Evolutionary conservation across 1,284 basidiomycete species (phyloP), one percentile per base, ranked within the genome.

Genomic region (Irpex rosettiformis): DNA sequence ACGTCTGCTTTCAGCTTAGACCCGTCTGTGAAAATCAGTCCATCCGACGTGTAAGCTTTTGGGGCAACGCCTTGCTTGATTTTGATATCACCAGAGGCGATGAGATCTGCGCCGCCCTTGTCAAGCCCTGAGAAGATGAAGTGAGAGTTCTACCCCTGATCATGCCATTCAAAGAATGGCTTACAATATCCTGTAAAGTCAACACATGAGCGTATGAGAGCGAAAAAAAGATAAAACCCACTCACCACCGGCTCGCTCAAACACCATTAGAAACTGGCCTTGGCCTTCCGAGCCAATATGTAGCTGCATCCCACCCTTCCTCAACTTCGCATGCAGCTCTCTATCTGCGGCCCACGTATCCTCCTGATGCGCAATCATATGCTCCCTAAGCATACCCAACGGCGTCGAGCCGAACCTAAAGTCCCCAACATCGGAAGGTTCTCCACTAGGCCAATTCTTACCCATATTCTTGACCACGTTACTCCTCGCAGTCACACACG

Each of bases 21-120:
- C 3, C 85, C 87, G 60, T 92, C 81, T 54, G 79, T 80, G 64
- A 92, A 90, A 18, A 76, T 75, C 2, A 91, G 65, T 0, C 81
- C 80, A 2, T 68, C 75, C 59, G 80, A 73, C 0, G 79, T 83
- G 64, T 85, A 84, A 29, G 68, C 66, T 40, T 76, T 72, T 56
- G 85, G 79, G 51, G 79, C 73, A 42, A 77, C 77, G 47, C 86
- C 86, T 60, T 79, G 83, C 69, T 89, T 88, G 51, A 92, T 72
- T 66, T 89, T 88, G 70, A 92, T 89, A 61, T 84, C 81, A 11
- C 84, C 83, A 40, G 87, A 82, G 1, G 7, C 53, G 11, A 58
- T 58, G 11, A 58, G 28, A 16, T 55, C 57, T 3, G 52, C 57
- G 13, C 21, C 57, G 16, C 57, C 57, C 11, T 58, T 58, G 16